Percentiles rank a stretch among this genome's conserved stretches.
phyloP scores from a whole-genome alignment of 2,329 filamentous ascomycete species.

The Claviceps quebecensis region DNA sequence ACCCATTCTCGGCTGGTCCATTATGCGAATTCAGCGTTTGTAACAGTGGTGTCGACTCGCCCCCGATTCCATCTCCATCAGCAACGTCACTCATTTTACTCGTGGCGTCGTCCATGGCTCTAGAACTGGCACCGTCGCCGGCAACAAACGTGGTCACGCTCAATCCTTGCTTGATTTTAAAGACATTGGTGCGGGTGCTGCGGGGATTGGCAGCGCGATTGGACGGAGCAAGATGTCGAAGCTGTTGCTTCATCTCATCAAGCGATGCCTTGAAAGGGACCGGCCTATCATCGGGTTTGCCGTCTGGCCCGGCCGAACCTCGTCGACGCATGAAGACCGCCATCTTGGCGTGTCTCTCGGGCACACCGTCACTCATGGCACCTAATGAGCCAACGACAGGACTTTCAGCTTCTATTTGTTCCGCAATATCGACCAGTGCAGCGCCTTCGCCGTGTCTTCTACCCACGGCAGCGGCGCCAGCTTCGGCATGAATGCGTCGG shows the following conservation, averaged over 20 bases:
- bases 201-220: slow-evolving; percentile 51
- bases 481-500: slow-evolving; percentile 32
- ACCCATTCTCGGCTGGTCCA: slow-evolving; percentile 5
- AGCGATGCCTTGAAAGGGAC: slow-evolving; percentile 46
- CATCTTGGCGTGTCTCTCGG: slow-evolving; percentile 34
- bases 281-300: slow-evolving; percentile 27
- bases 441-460: slow-evolving; percentile 17
- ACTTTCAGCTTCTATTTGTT: slow-evolving; percentile 24
- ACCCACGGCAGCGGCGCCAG: slow-evolving; percentile 18
- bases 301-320: slow-evolving; percentile 40
- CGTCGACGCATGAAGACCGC: slow-evolving; percentile 47
- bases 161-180: slow-evolving; percentile 48
- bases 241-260: slow-evolving; percentile 47
- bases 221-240: slow-evolving; percentile 49
- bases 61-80: slow-evolving; percentile 5
- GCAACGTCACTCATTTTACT: neutral
- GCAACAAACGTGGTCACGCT: slow-evolving; percentile 9
- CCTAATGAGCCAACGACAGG: slow-evolving; percentile 22
- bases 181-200: slow-evolving; percentile 45
- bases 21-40: slow-evolving; percentile 1
- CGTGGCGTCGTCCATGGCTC: slow-evolving; percentile 2
- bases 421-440: slow-evolving; percentile 24
- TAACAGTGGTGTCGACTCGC: slow-evolving; percentile 9
- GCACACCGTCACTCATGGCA: slow-evolving; percentile 23
- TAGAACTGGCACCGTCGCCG: slow-evolving; percentile 2